Evolutionary conservation across 2,329 filamentous ascomycete genomes (phyloP).

Genomic region (Ilyonectria mors-panacis): DNA sequence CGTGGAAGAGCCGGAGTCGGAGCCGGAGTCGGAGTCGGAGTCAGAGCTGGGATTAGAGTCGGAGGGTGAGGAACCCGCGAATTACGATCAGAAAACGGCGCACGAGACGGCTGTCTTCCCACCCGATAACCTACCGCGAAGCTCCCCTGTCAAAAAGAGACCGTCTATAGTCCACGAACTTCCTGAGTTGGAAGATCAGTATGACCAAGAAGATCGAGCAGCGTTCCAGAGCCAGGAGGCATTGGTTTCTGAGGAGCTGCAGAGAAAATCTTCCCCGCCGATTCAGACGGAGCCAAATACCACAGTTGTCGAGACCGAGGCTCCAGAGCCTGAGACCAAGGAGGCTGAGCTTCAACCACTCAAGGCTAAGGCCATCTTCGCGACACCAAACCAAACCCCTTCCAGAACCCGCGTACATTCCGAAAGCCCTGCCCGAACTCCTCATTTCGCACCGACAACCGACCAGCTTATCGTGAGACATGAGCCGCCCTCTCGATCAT

Average conservation of each 20-base stretch:
- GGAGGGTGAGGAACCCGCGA: conserved; percentile 16
- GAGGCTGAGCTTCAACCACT: conserved; percentile 2
- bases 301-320: conserved; percentile 11
- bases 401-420: conserved; percentile 59
- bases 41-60: conserved; percentile 27
- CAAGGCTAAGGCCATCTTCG: conserved; percentile 11
- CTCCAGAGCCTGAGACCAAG: not conserved
- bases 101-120: not conserved
- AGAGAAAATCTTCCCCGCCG: conserved; percentile 45
- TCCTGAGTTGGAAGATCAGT: conserved; percentile 57
- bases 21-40: conserved; percentile 24
- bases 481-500: conserved; percentile 77
- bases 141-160: conserved; percentile 50
- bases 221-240: conserved; percentile 11
- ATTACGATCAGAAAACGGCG: not conserved
- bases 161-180: conserved; percentile 64
- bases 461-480: conserved; percentile 73
- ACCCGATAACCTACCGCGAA: not conserved
- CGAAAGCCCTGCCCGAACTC: conserved; percentile 76
- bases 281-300: conserved; percentile 7
- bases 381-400: conserved; percentile 37
- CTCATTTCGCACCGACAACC: conserved; percentile 75
- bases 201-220: conserved; percentile 31
- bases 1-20: not conserved
- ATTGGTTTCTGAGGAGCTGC: conserved; percentile 54